A percentile compares a stretch with the other conserved stretches of the same genome.
phyloP scores from a whole-genome alignment of 108 stramenopile genomes.

The Nannochloropsis granulata region DNA sequence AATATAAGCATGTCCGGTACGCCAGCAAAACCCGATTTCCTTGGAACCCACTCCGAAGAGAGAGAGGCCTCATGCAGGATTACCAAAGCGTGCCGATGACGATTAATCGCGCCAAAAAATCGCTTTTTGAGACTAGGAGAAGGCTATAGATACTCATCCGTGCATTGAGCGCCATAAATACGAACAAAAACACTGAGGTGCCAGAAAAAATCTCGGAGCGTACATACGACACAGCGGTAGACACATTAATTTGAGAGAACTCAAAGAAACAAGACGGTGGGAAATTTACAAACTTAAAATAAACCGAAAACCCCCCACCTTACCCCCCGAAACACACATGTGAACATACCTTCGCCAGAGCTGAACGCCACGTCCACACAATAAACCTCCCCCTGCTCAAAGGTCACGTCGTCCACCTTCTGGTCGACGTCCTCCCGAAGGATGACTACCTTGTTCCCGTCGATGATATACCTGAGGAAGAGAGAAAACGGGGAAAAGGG shows the following conservation, averaged over 20 bases:
- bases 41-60: neutral
- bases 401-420: constrained; percentile 35
- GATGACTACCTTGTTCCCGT: constrained; percentile 86
- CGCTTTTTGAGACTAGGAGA: neutral
- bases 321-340: neutral
- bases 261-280: too few relatives aligned
- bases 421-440: constrained; percentile 49
- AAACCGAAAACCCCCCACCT: too few relatives aligned
- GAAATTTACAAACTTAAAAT: too few relatives aligned
- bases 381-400: constrained; percentile 60
- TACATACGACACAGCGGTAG: too few relatives aligned
- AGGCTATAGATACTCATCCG: neutral
- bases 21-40: neutral
- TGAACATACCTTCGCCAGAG: constrained; percentile 72
- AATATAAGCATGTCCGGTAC: neutral
- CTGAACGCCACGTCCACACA: constrained; percentile 90
- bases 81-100: neutral
- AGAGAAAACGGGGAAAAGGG: neutral
- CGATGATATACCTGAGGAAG: constrained; percentile 57
- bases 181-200: neutral
- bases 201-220: neutral
- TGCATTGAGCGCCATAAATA: neutral
- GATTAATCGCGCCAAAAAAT: neutral
- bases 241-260: too few relatives aligned
- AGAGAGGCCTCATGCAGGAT: neutral